Percentiles rank a stretch among this genome's conserved stretches.
Evolutionary conservation across 345 rosid species (phyloP).

Genomic region (Toxicodendron radicans): DNA sequence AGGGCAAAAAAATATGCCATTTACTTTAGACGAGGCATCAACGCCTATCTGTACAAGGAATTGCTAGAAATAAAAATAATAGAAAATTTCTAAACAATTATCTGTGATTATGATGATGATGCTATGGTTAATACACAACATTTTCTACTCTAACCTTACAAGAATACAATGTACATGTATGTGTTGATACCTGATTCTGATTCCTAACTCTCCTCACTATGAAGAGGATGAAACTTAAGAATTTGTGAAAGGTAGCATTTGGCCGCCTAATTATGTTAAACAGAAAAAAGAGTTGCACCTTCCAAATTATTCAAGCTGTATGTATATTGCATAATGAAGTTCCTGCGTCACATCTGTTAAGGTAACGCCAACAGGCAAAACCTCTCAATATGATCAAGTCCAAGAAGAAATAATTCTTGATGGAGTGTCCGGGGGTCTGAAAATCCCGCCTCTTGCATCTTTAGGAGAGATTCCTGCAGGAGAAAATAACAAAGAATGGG

Average conservation of each 20-base stretch:
- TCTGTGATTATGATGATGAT: neutral
- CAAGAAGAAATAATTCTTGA: neutral
- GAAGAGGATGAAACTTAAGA: neutral
- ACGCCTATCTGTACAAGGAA: slow-evolving; percentile 25
- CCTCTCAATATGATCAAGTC: too few relatives aligned
- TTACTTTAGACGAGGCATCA: slow-evolving; percentile 7
- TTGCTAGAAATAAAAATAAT: neutral
- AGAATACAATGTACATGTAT: slow-evolving; percentile 26
- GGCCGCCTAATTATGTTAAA: slow-evolving; percentile 3
- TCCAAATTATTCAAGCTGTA: slow-evolving; percentile 7
- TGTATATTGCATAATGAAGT: neutral
- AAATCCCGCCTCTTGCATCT: neutral
- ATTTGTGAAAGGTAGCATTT: slow-evolving; percentile 1
- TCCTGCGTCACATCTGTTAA: neutral
- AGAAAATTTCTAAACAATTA: neutral
- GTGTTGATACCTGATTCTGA: slow-evolving; percentile 4
- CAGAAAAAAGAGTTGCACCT: neutral
- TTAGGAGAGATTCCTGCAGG: slow-evolving; percentile 6
- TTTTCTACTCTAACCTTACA: slow-evolving; percentile 21
- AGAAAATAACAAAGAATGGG: neutral
- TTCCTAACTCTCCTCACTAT: slow-evolving; percentile 10
- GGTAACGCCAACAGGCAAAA: neutral
- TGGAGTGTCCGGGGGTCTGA: neutral
- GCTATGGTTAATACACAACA: slow-evolving; percentile 21
- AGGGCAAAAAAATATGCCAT: slow-evolving; percentile 4